A percentile compares a stretch with the other conserved stretches of the same genome.
phyloP scores from a whole-genome alignment of 2,329 filamentous ascomycete species.

The Cercospora nicotianae region DNA sequence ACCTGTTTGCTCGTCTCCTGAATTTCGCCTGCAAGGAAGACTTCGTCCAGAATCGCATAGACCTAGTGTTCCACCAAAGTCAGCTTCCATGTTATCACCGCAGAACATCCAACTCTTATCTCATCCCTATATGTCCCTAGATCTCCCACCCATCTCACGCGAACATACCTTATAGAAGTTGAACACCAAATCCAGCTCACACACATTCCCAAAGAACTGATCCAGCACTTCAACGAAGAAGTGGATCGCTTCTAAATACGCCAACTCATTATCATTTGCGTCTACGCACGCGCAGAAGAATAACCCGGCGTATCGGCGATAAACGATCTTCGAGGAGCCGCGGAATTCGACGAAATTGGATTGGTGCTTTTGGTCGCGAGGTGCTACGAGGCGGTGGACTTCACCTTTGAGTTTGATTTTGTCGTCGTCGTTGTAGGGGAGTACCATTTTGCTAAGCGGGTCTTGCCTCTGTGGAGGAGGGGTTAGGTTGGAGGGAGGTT shows the following conservation, averaged over 20 bases:
- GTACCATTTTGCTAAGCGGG: slow-evolving; percentile 98
- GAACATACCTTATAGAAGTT: slow-evolving; percentile 65
- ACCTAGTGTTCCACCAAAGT: slow-evolving; percentile 55
- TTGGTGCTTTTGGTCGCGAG: slow-evolving; percentile 98
- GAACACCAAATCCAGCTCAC: slow-evolving; percentile 86
- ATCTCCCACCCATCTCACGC: not conserved
- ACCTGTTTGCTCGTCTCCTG: slow-evolving; percentile 99
- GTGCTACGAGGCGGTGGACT: slow-evolving; percentile 96
- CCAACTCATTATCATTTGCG: slow-evolving; percentile 97
- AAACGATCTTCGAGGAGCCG: slow-evolving; percentile 88
- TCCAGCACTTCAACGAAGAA: slow-evolving; percentile 99
- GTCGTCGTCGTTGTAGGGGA: slow-evolving; percentile 95
- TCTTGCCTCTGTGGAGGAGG: slow-evolving; percentile 74
- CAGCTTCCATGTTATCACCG: not conserved
- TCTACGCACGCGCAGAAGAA: slow-evolving; percentile 99
- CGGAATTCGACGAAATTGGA: slow-evolving; percentile 98
- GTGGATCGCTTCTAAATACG: slow-evolving; percentile 95
- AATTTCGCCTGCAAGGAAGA: slow-evolving; percentile 95
- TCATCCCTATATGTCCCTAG: not conserved
- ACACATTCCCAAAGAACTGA: slow-evolving; percentile 98
- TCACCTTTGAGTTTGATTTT: slow-evolving; percentile 99
- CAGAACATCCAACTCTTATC: slow-evolving; percentile 25
- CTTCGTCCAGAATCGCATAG: slow-evolving; percentile 97
- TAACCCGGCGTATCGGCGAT: slow-evolving; percentile 92
- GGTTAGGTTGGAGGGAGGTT: slow-evolving; percentile 18